A percentile compares a stretch with the other conserved stretches of the same genome.
Conservation (phyloP, 345 rosid species). For the Laguncularia racemosa region DNA sequence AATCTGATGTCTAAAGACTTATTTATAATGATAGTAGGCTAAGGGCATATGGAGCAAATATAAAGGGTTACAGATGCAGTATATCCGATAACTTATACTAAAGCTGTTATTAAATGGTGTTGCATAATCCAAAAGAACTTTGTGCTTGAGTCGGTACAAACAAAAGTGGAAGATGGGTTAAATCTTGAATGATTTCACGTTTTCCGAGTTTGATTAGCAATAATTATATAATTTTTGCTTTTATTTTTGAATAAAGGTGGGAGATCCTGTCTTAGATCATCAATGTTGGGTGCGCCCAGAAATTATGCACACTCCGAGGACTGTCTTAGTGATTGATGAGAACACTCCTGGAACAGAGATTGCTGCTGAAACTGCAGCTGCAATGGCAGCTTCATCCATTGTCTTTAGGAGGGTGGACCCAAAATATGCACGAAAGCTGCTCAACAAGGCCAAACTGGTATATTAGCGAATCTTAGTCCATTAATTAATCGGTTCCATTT, state of each 20-base stretch:
- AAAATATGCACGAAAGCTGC: slow-evolving; percentile 56
- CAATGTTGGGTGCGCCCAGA: slow-evolving; percentile 82
- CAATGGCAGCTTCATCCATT: slow-evolving; percentile 73
- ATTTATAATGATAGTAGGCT: no score
- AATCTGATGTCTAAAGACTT: no score
- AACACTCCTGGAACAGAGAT: slow-evolving; percentile 66
- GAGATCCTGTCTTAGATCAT: slow-evolving; percentile 72
- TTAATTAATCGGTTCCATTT: background rate
- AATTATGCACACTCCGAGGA: slow-evolving; percentile 67
- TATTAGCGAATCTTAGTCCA: background rate
- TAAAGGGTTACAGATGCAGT: no score
- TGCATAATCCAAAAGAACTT: no score
- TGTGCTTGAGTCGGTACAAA: no score
- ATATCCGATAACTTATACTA: no score
- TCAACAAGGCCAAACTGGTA: slow-evolving; percentile 64
- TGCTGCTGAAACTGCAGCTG: slow-evolving; percentile 78
- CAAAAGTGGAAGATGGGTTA: no score
- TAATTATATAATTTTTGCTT: no score
- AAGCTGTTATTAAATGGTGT: no score
- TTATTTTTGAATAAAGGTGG: slow-evolving; percentile 33
- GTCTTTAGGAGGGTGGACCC: slow-evolving; percentile 46
- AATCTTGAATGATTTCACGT: no score
- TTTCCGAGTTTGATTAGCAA: no score
- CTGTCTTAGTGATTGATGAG: slow-evolving; percentile 47
- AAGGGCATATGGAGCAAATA: no score